A percentile compares a stretch with the other conserved stretches of the same genome.
Evolutionary conservation across 805 yeast species (phyloP).

Genomic region (Cyberlindnera saturnus): DNA sequence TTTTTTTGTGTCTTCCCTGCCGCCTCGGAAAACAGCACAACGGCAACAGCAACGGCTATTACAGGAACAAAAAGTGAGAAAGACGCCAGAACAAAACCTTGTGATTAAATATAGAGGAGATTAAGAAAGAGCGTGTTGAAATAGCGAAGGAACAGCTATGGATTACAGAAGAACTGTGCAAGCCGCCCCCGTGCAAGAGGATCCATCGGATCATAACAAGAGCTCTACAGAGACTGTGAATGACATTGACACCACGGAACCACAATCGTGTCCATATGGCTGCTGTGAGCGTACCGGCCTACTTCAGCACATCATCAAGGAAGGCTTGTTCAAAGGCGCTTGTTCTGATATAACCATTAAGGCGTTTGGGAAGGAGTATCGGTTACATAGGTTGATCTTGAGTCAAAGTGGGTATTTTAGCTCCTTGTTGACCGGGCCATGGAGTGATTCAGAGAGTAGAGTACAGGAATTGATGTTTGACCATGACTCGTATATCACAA

Average conservation of each 20-base stretch:
- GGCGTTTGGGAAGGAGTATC: slow-evolving; percentile 41
- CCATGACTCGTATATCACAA: slow-evolving; percentile 34
- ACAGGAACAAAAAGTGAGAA: too few species aligned
- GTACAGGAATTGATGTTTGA: slow-evolving; percentile 31
- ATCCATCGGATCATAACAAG: too few species aligned
- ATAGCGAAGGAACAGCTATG: too few species aligned
- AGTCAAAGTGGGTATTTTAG: slow-evolving; percentile 42
- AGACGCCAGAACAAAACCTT: too few species aligned
- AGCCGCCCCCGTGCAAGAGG: too few species aligned
- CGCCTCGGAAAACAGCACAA: too few species aligned
- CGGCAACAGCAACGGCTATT: too few species aligned
- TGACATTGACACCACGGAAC: slow-evolving; percentile 1
- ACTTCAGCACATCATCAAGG: slow-evolving; percentile 28
- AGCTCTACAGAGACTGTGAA: background rate
- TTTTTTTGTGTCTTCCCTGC: too few species aligned
- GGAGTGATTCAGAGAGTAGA: slow-evolving; percentile 29
- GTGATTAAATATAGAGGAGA: too few species aligned
- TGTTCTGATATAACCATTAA: slow-evolving; percentile 42
- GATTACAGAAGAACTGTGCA: too few species aligned
- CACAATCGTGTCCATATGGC: slow-evolving; percentile 23
- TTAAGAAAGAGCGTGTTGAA: too few species aligned
- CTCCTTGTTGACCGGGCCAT: slow-evolving; percentile 36
- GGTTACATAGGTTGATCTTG: slow-evolving; percentile 40
- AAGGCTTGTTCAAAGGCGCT: slow-evolving; percentile 39
- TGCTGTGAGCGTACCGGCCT: slow-evolving; percentile 23